Evolutionary conservation across 352 stramenopile species (phyloP), one percentile per base, ranked within the genome.

Genomic region (Thalassiosira allenii): DNA sequence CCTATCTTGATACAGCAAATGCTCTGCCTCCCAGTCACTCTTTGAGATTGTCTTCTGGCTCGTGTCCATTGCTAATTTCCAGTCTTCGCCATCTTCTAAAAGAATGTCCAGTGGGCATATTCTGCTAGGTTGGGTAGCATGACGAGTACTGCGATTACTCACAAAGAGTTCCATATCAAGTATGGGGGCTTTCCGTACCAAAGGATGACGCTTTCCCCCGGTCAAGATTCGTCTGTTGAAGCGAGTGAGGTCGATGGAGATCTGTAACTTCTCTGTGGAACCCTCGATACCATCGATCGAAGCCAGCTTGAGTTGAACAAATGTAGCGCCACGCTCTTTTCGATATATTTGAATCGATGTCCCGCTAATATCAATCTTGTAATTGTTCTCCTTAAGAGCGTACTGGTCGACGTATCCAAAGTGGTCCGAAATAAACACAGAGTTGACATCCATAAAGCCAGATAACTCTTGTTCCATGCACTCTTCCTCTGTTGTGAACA

Each of bases 231-330:
- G 4, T 37, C 51, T 30, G 32, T 75, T 54, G 65, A 67, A 75
- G 25, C 65, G 49, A 23, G 65, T 75, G 33, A 75, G 41, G 54
- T 75, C 65, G 12, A 67, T 49, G 30, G 44, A 65, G 17, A 75
- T 17, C 41, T 43, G 4, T 11, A 52, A 25, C n/a, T n/a, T n/a
- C n/a, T n/a, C n/a, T n/a, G n/a, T n/a, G n/a, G n/a, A n/a, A n/a
- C n/a, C n/a, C 33, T 29, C 32, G 27, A 53, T 56, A 30, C 3
- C 37, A 44, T 37, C 41, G 14, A 33, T 47, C 3, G 9, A 32
- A 20, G 29, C 47, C 51, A 66, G 22, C 32, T 32, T 66, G 5
- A 75, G 14, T 22, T 75, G 49, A 44, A 65, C 41, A 34, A 75
- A 75, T n/a, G 65, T 75, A n/a, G 23, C 51, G 22, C 65, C 2